phyloP scores from a whole-genome alignment of 192 early-diverging fungal genomes.

The Chytriomyces confervae region DNA sequence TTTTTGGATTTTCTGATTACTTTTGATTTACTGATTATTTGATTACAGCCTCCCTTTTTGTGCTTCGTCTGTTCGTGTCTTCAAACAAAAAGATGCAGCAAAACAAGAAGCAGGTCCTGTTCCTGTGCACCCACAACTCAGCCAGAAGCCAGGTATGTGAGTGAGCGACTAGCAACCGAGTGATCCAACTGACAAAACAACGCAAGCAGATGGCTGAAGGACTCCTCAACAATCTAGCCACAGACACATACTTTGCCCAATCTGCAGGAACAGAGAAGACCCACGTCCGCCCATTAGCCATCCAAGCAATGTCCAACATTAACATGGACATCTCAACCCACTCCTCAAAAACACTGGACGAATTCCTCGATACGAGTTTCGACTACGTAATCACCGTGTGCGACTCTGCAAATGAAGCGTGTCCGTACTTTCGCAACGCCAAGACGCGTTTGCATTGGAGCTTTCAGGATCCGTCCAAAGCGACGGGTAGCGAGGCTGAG shows the following conservation, averaged over 20 bases:
- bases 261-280: conserved; percentile 46
- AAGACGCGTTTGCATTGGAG: conserved; percentile 40
- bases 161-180: neutral
- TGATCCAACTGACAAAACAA: neutral
- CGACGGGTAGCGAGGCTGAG: conserved; percentile 39
- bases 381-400: conserved; percentile 46
- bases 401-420: conserved; percentile 43
- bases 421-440: conserved; percentile 38
- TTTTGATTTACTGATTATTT: conserved; percentile 6
- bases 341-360: conserved; percentile 40
- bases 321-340: conserved; percentile 41
- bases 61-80: neutral
- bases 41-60: neutral
- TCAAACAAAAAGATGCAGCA: neutral
- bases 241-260: conserved; percentile 18
- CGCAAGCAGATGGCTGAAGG: conserved; percentile 35
- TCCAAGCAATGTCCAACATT: conserved; percentile 35
- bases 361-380: conserved; percentile 32
- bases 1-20: neutral
- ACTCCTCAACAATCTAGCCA: conserved; percentile 20
- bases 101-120: conserved; percentile 32
- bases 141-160: conserved; percentile 33
- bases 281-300: conserved; percentile 38
- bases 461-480: conserved; percentile 45
- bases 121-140: conserved; percentile 47